phyloP scores from a whole-genome alignment of 2,329 filamentous ascomycete genomes.

The Podosphaera fusca region DNA sequence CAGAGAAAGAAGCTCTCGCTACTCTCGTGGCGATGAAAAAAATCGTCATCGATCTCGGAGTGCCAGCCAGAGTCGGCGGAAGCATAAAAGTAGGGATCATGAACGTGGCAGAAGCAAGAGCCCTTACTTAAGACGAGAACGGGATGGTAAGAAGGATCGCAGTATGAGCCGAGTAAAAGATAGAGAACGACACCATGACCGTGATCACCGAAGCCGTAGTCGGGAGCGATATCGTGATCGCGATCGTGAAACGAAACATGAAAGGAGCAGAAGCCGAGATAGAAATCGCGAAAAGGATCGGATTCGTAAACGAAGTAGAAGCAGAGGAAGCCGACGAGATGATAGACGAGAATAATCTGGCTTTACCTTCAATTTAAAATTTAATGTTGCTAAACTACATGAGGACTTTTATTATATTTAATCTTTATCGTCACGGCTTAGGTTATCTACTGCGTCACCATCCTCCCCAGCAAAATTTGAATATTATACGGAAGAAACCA shows the following conservation, averaged over 20 bases:
- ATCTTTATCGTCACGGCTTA: too few species aligned
- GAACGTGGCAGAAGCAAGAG: slow-evolving; percentile 6
- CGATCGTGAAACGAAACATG: slow-evolving; percentile 6
- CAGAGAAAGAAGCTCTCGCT: slow-evolving; percentile 7
- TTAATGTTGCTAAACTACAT: too few species aligned
- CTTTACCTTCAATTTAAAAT: not conserved
- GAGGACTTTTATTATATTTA: too few species aligned
- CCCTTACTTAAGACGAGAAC: slow-evolving; percentile 5
- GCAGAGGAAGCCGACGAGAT: slow-evolving; percentile 1
- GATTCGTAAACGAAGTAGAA: slow-evolving; percentile 1
- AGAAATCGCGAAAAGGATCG: slow-evolving; percentile 8
- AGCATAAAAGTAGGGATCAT: slow-evolving; percentile 6
- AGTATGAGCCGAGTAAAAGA: slow-evolving; percentile 7
- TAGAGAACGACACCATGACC: slow-evolving; percentile 3
- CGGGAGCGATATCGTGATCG: slow-evolving; percentile 4
- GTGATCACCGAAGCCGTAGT: not conserved
- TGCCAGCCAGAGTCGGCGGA: slow-evolving; percentile 8
- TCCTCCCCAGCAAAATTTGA: too few species aligned
- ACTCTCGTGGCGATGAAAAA: slow-evolving; percentile 5
- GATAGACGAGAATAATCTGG: not conserved
- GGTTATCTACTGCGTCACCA: too few species aligned
- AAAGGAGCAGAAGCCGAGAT: slow-evolving; percentile 6
- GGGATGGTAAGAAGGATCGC: slow-evolving; percentile 8
- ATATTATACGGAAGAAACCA: too few species aligned
- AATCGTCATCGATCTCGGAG: slow-evolving; percentile 5